Evolutionary conservation across 1,284 basidiomycete genomes (phyloP), one percentile per base, ranked within the genome.

Genomic region (Pyrrhoderma lamaoense): DNA sequence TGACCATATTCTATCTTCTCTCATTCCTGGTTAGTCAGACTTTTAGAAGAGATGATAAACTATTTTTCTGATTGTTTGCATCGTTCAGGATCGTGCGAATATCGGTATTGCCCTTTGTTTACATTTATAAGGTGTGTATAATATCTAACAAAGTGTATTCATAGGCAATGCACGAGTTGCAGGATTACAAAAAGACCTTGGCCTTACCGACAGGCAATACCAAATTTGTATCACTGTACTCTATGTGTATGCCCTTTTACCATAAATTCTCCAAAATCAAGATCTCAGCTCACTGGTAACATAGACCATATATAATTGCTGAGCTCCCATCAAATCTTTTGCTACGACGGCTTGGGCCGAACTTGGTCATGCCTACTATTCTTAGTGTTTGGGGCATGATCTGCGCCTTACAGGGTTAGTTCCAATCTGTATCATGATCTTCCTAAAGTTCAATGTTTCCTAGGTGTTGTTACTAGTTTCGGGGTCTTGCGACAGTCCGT

Each of bases 301-400:
- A 56, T 52, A 76, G 78, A 14, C 79, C 80, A 1, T 85, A 83
- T 57, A 77, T 80, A 39, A 61, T 66, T 14, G 73, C 74, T 21
- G 80, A 84, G 57, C 62, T 85, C 14, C 82, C 82, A 2, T 76
- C 74, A 11, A 83, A 81, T 57, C 62, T 82, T 37, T 54, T 81
- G 36, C 68, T 79, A 25, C 58, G 81, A 74, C 64, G 63, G 44
- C 64, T 82, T 9, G 80, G 81, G 2, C 78, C 81, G 0, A 74
- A 79, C 54, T 55, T 74, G 3, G 65, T 81, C 62, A 65, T 84
- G 23, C 80, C 80, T 1, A 63, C 72, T 1, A 73, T 82, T 68
- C 63, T 80, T 25, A 71, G 71, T 0, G 52, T 77, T 2, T 84
- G 82, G 80, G 80, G 80, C 22, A 56, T 81, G 34, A 70, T 77